A percentile compares a stretch with the other conserved stretches of the same genome.
Evolutionary conservation across 805 yeast species (phyloP).

Genomic region (Zygoascus ofunaensis): DNA sequence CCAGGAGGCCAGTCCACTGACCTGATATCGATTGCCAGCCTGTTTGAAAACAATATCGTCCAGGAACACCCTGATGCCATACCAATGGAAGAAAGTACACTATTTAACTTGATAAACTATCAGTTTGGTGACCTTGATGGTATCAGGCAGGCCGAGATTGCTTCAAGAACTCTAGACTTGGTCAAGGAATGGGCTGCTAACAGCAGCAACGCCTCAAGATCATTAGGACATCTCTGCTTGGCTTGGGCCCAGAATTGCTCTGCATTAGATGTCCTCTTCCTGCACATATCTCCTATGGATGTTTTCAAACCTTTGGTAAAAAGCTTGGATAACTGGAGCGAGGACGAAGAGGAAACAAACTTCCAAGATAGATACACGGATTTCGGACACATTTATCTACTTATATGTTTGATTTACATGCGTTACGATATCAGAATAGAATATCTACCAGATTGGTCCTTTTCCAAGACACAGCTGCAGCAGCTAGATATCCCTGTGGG

Average conservation of each 20-base stretch:
- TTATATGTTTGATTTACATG: constrained; percentile 34
- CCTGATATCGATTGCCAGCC: constrained; percentile 28
- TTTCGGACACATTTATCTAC: constrained; percentile 51
- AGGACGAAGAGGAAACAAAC: constrained; percentile 44
- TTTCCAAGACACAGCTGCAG: not conserved
- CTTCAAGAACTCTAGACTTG: constrained; percentile 33
- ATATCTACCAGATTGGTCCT: not conserved
- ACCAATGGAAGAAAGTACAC: constrained; percentile 43
- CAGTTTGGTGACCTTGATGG: constrained; percentile 40
- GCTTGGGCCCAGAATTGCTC: constrained; percentile 37
- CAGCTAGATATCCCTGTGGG: not conserved
- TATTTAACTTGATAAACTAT: constrained; percentile 39
- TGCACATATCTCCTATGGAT: constrained; percentile 37
- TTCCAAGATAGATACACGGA: constrained; percentile 61
- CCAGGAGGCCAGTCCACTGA: constrained; percentile 7
- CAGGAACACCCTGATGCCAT: constrained; percentile 40
- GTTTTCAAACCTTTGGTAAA: constrained; percentile 39
- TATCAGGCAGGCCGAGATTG: constrained; percentile 37
- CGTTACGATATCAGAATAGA: constrained; percentile 23
- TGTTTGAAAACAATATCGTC: constrained; percentile 12
- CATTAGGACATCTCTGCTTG: constrained; percentile 44
- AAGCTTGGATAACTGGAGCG: constrained; percentile 42
- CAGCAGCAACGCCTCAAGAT: constrained; percentile 31
- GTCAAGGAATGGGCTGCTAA: constrained; percentile 20
- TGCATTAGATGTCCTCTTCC: constrained; percentile 36